These are phyloP conservation scores for Phytophthora aleatoria DNA, from an alignment of 352 stramenopile species.

Conservation along the genomic window DNA sequence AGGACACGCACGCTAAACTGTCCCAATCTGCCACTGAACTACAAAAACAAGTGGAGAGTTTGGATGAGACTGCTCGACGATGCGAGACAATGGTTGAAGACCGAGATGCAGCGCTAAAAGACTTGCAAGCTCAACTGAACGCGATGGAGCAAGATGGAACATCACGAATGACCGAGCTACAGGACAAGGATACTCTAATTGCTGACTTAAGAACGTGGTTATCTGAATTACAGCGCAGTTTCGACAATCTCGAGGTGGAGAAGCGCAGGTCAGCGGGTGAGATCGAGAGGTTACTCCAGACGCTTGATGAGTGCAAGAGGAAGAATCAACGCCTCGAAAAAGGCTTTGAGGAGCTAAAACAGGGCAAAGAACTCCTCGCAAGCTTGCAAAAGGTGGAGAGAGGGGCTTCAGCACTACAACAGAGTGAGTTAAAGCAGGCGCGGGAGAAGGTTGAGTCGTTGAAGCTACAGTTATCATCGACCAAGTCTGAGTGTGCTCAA, in stretches of 20 bases:
- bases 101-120: constrained; percentile 17
- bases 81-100: constrained; percentile 13
- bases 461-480: constrained; percentile 28
- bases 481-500: constrained; percentile 27
- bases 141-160: constrained; percentile 15
- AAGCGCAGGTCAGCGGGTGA: constrained; percentile 22
- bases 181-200: constrained; percentile 19
- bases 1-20: constrained; percentile 15
- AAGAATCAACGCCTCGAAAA: constrained; percentile 37
- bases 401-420: constrained; percentile 26
- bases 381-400: constrained; percentile 45
- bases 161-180: constrained; percentile 7
- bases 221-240: constrained; percentile 5
- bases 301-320: constrained; percentile 31
- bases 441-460: constrained; percentile 26
- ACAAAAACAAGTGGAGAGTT: constrained; percentile 14
- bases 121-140: constrained; percentile 11
- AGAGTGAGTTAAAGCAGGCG: constrained; percentile 32
- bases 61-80: constrained; percentile 16
- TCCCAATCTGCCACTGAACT: constrained; percentile 22
- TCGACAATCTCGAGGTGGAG: constrained; percentile 22
- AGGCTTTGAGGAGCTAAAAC: constrained; percentile 42
- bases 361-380: constrained; percentile 40
- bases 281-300: constrained; percentile 31
- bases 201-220: constrained; percentile 8